phyloP scores from a whole-genome alignment of 371 early-diverging fungal genomes.

The Cokeromyces recurvatus region DNA sequence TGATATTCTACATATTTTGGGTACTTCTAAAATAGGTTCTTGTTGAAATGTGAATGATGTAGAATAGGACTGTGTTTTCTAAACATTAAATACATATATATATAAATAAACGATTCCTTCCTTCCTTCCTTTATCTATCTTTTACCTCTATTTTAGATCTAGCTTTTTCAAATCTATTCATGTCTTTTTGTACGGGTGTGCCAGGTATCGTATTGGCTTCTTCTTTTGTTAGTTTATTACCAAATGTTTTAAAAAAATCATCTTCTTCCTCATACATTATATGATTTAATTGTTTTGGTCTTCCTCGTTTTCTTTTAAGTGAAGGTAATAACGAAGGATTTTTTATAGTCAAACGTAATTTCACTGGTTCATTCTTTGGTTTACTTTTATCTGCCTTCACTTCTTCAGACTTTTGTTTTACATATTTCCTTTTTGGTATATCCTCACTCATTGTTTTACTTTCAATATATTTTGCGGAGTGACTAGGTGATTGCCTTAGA shows the following conservation, averaged over 20 bases:
- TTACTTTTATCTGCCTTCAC: background rate
- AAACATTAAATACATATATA: too few relatives aligned
- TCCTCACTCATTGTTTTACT: too few relatives aligned
- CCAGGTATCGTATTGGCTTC: slow-evolving; percentile 54
- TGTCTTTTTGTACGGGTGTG: slow-evolving; percentile 48
- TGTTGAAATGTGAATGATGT: too few relatives aligned
- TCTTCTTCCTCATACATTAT: too few relatives aligned
- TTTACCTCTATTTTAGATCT: slow-evolving; percentile 22
- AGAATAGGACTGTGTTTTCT: too few relatives aligned
- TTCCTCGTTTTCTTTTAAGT: background rate
- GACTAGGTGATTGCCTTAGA: slow-evolving; percentile 15
- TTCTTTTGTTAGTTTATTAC: slow-evolving; percentile 47
- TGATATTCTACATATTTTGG: slow-evolving; percentile 13
- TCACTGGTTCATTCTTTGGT: background rate
- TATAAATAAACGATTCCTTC: too few relatives aligned
- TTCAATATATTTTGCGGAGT: slow-evolving; percentile 13
- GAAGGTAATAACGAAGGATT: background rate
- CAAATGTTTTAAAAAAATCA: slow-evolving; percentile 40
- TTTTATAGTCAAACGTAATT: slow-evolving; percentile 13
- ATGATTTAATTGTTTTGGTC: slow-evolving; percentile 1
- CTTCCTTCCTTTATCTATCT: too few relatives aligned
- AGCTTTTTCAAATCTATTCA: slow-evolving; percentile 42
- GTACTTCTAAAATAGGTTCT: slow-evolving; percentile 8
- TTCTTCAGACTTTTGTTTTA: too few relatives aligned
- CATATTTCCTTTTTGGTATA: too few relatives aligned